A percentile compares a stretch with the other conserved stretches of the same genome.
Conservation (phyloP, 345 rosid genomes). For the Ceriops tagal region DNA sequence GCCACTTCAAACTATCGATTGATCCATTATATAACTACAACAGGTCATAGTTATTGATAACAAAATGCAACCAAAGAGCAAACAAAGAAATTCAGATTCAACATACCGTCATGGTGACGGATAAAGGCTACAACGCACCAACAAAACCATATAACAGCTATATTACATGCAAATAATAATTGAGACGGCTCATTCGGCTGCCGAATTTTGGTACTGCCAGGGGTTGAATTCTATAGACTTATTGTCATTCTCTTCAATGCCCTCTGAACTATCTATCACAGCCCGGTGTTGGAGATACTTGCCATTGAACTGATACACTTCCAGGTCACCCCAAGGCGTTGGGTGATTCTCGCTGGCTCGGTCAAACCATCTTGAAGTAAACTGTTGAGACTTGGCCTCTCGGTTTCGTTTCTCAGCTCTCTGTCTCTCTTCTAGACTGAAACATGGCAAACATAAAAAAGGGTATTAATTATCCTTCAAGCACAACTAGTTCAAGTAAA, state of each 20-base stretch:
- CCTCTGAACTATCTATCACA: constrained; percentile 39
- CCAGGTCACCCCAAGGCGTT: constrained; percentile 91
- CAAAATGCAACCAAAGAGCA: not conserved
- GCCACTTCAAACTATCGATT: no score
- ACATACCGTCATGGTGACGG: not conserved
- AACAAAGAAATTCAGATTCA: constrained; percentile 1
- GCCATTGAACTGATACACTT: constrained; percentile 72
- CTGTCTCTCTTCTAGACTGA: constrained; percentile 66
- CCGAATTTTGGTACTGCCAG: constrained; percentile 50
- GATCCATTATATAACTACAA: no score
- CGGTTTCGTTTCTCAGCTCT: constrained; percentile 72
- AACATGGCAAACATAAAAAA: not conserved
- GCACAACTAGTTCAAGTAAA: not conserved
- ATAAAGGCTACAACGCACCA: constrained; percentile 11
- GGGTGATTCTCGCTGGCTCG: constrained; percentile 50
- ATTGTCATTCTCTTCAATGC: constrained; percentile 35
- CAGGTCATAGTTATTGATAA: no score
- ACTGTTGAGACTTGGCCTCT: constrained; percentile 55
- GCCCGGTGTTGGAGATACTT: constrained; percentile 55
- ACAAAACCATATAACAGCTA: constrained; percentile 14
- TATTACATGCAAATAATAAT: constrained; percentile 15
- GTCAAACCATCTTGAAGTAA: constrained; percentile 71
- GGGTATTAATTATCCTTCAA: not conserved
- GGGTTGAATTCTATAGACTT: constrained; percentile 59
- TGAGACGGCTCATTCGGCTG: constrained; percentile 39